phyloP scores from a whole-genome alignment of 441 rosid species.

The Flueggea neowawraea region DNA sequence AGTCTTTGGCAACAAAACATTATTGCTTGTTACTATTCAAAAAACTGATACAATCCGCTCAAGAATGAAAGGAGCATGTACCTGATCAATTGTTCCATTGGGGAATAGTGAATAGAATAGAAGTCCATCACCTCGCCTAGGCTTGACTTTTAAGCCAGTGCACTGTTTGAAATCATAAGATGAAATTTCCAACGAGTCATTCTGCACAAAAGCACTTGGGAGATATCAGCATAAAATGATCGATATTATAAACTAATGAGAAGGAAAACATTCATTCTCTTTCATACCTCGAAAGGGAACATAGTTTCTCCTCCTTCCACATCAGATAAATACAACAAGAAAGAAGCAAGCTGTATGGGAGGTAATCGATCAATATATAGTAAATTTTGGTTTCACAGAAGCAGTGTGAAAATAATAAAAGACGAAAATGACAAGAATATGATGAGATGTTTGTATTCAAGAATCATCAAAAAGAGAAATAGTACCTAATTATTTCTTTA shows the following conservation, averaged over 20 bases:
- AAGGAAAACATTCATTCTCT: too few species aligned
- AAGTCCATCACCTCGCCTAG: constrained; percentile 59
- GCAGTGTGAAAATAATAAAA: too few species aligned
- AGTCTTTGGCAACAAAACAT: too few species aligned
- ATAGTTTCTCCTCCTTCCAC: constrained; percentile 74
- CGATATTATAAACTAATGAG: neutral
- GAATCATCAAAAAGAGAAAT: too few species aligned
- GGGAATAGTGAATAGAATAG: constrained; percentile 57
- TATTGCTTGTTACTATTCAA: too few species aligned
- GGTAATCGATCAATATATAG: neutral
- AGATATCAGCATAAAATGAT: neutral
- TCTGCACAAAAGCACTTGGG: constrained; percentile 20
- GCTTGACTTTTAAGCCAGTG: constrained; percentile 54
- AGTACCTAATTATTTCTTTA: too few species aligned
- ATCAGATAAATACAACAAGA: constrained; percentile 58
- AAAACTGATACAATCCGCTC: neutral
- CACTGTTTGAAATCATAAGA: constrained; percentile 38
- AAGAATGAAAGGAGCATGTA: constrained; percentile 15
- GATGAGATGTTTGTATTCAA: too few species aligned
- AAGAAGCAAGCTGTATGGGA: constrained; percentile 44
- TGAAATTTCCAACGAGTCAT: constrained; percentile 29
- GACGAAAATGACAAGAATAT: neutral
- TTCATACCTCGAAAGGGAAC: constrained; percentile 61
- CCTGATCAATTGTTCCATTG: constrained; percentile 57
- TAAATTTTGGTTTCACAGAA: too few species aligned